These are phyloP conservation scores for Avena sativa DNA, from an alignment of 176 grass and related monocot species.

Conservation along the genomic window DNA sequence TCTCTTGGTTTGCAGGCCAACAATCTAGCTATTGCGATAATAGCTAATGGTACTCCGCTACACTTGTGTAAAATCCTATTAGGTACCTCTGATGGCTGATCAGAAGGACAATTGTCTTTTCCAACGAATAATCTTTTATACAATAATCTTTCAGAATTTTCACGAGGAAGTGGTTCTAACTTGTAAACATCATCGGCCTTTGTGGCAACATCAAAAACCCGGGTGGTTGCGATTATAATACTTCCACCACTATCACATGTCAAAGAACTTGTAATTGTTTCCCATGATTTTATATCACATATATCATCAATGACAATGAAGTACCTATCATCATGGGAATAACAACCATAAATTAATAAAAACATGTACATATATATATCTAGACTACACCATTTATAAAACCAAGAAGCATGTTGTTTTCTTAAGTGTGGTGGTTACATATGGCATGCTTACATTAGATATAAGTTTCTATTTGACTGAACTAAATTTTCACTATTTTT, in stretches of 20 bases:
- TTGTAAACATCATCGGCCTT: background rate
- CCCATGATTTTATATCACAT: background rate
- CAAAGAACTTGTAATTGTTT: constrained; percentile 1
- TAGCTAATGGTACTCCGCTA: background rate
- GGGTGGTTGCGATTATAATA: constrained; percentile 2
- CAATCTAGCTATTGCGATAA: background rate
- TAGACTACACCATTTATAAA: background rate
- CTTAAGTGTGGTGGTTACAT: background rate
- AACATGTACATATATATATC: background rate
- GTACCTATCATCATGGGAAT: background rate
- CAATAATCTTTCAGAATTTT: background rate
- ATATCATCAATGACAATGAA: constrained; percentile 1
- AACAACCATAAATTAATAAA: background rate
- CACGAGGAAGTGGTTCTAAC: background rate
- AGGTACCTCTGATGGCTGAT: background rate
- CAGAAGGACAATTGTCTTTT: background rate
- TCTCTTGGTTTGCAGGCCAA: background rate
- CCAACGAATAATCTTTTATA: background rate
- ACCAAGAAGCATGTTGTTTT: background rate
- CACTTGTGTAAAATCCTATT: background rate
- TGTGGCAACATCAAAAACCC: background rate
- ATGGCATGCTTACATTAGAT: background rate
- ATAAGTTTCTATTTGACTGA: background rate
- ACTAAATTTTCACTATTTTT: background rate
- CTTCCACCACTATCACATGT: background rate